Evolutionary conservation across 164 flowering plant species (phyloP), one percentile per base, ranked within the genome.

Genomic region (Stephania yunnanensis): DNA sequence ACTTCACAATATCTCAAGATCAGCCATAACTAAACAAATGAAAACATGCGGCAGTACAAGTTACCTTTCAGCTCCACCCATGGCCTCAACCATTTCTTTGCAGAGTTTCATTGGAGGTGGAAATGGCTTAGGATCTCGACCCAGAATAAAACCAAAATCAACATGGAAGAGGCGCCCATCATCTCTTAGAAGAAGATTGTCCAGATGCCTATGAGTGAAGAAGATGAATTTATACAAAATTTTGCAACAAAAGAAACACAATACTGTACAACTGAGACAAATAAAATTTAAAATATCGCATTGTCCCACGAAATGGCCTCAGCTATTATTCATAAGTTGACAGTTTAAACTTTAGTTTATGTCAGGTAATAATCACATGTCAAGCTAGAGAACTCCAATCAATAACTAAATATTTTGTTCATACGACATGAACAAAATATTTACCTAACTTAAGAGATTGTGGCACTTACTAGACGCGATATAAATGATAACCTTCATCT

Each of bases 51-150:
- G 65, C 46, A 74, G 44, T 7, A 71, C 20, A 50, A 46, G 13
- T 44, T 83, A 96, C 99, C 98, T 96, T 83, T 92, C 99, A 50
- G 97, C 97, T 83, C 99, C 99, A 78, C 99, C 99, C 99, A 96
- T 96, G 71, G 99, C 99, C 79, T 94, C 99, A 53, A 96, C 99
- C 99, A 96, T 96, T 87, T 96, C 99, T 86, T 94, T 96, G 86
- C 99, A 96, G 71, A 96, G 99, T 83, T 96, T 96, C 99, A 96
- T 96, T 31, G 99, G 99, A 68, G 99, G 99, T 69, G 99, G 99
- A 82, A 96, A 96, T 17, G 97, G 98, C 83, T 96, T 96, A 45
- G 98, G 97, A 83, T 96, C 99, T 70, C 95, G 88, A 30, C 98
- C 99, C 53, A 96, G 87, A 76, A 96, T 96, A 83, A 91, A 96